These are phyloP conservation scores for Curvularia verruculosa DNA, from an alignment of 2,329 filamentous ascomycete genomes.

Conservation along the genomic window DNA sequence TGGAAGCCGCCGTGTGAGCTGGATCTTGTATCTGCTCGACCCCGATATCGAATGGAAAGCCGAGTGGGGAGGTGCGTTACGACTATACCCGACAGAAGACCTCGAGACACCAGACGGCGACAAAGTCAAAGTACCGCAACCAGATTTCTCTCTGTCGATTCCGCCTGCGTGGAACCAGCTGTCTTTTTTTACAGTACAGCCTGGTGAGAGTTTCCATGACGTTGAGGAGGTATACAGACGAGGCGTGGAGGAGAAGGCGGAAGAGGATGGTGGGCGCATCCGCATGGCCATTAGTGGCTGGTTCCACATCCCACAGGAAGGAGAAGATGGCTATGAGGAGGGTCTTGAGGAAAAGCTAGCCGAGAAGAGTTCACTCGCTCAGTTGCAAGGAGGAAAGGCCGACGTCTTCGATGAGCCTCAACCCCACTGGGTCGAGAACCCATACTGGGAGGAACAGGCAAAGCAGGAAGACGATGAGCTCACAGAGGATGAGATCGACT, in stretches of 20 bases:
- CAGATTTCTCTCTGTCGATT: conserved; percentile 80
- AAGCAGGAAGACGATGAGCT: conserved; percentile 63
- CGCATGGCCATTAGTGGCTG: conserved; percentile 98
- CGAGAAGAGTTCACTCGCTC: conserved; percentile 87
- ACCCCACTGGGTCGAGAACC: conserved; percentile 59
- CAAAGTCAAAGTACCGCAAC: conserved; percentile 77
- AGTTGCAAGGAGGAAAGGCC: conserved; percentile 83
- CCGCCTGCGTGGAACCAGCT: conserved; percentile 97
- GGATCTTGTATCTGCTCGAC: conserved; percentile 94
- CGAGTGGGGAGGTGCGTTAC: conserved; percentile 90
- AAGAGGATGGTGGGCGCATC: conserved; percentile 74
- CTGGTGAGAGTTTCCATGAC: conserved; percentile 98
- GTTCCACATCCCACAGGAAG: conserved; percentile 96
- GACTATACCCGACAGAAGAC: conserved; percentile 77
- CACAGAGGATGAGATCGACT: conserved; percentile 81
- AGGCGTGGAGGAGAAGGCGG: conserved; percentile 63
- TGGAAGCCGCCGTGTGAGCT: conserved; percentile 92
- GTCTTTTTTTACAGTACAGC: conserved; percentile 97
- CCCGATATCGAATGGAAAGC: conserved; percentile 89
- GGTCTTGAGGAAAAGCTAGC: conserved; percentile 88
- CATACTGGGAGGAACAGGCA: conserved; percentile 42
- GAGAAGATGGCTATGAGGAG: conserved; percentile 88
- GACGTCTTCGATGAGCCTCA: conserved; percentile 87
- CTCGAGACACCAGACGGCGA: conserved; percentile 71
- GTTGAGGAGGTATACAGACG: conserved; percentile 93